Evolutionary conservation across 805 yeast genomes (phyloP).

Genomic region (Isabelozyma gotoi): DNA sequence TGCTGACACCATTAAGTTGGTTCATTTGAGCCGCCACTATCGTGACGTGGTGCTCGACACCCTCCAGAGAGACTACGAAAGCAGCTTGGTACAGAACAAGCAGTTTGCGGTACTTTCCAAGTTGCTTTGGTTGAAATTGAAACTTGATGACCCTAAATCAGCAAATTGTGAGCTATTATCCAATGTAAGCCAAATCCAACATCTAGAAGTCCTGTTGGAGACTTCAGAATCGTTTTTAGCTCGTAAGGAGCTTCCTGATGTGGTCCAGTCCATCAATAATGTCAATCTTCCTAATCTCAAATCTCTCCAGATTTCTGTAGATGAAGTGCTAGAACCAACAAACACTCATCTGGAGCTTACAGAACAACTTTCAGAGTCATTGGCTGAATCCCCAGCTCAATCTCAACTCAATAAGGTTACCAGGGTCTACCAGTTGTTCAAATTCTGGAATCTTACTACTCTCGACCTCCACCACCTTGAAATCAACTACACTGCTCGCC

Average conservation of each 20-base stretch:
- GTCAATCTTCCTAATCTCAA: background rate
- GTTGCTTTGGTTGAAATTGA: background rate
- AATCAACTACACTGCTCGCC: background rate
- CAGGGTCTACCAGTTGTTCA: background rate
- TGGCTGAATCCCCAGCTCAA: background rate
- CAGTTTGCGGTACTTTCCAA: background rate
- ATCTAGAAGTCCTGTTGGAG: background rate
- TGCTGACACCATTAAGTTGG: background rate
- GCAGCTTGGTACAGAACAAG: background rate
- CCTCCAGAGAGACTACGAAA: background rate
- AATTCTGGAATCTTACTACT: background rate
- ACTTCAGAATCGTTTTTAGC: background rate
- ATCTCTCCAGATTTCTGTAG: background rate
- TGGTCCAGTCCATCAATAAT: background rate
- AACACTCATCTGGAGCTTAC: too few species aligned
- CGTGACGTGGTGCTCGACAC: background rate
- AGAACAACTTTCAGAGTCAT: too few species aligned
- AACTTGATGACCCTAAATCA: background rate
- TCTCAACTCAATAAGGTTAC: background rate
- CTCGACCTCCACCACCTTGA: background rate
- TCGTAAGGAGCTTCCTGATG: too few species aligned
- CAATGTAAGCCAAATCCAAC: background rate
- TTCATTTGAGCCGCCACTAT: background rate
- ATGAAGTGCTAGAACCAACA: too few species aligned
- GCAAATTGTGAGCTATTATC: background rate